Percentiles rank a stretch among this genome's conserved stretches.
Conservation (phyloP, 2,329 filamentous ascomycete genomes). For the Meredithiella fracta region DNA sequence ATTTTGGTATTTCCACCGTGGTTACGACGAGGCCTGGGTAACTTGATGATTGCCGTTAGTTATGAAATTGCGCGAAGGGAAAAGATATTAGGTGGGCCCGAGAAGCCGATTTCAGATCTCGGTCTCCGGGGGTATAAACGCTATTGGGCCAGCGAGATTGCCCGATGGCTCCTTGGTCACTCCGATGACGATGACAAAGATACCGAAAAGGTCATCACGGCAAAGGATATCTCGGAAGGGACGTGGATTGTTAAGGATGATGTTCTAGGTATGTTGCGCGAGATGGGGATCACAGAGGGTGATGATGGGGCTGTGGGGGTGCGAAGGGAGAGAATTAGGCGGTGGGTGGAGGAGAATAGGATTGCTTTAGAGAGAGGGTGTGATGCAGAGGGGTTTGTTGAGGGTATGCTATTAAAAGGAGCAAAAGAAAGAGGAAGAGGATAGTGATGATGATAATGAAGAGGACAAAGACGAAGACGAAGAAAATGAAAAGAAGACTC, state of each 20-base stretch:
- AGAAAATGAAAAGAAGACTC: not conserved
- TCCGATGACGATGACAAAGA: not conserved
- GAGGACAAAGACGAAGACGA: not conserved
- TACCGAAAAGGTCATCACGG: not conserved
- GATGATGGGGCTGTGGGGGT: constrained; percentile 6
- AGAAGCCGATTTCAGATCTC: constrained; percentile 80
- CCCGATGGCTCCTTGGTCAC: constrained; percentile 38
- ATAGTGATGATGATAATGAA: too few species aligned
- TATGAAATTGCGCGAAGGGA: constrained; percentile 84
- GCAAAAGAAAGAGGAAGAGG: not conserved
- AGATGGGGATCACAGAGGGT: constrained; percentile 44
- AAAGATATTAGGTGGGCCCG: constrained; percentile 71
- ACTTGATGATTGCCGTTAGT: constrained; percentile 77
- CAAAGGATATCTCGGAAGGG: constrained; percentile 34
- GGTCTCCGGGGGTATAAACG: constrained; percentile 67
- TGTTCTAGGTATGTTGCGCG: constrained; percentile 57
- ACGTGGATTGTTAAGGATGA: constrained; percentile 81
- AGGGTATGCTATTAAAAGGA: constrained; percentile 40
- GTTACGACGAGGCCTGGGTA: constrained; percentile 77
- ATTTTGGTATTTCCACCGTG: constrained; percentile 93
- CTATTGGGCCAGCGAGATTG: constrained; percentile 76
- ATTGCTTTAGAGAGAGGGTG: constrained; percentile 51
- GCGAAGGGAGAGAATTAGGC: not conserved
- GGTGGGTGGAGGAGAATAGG: constrained; percentile 46
- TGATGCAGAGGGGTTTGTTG: constrained; percentile 57